phyloP scores from a whole-genome alignment of 2,329 filamentous ascomycete genomes.

The Pseudogymnoascus sp. region DNA sequence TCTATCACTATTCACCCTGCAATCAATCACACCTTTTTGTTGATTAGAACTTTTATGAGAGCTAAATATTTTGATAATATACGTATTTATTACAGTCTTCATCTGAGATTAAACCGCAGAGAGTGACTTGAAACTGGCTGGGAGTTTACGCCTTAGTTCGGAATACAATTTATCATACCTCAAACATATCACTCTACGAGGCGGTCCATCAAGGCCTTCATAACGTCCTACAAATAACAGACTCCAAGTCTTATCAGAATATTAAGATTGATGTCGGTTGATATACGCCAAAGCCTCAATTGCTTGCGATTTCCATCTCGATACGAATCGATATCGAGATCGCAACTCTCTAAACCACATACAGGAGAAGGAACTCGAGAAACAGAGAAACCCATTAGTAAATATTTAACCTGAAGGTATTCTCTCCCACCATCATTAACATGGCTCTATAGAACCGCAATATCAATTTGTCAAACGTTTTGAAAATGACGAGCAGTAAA shows the following conservation, averaged over 20 bases:
- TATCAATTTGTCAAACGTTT: conserved; percentile 20
- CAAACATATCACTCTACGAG: not conserved
- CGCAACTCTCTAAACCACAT: conserved; percentile 49
- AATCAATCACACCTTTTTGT: not conserved
- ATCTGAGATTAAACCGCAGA: not conserved
- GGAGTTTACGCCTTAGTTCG: not conserved
- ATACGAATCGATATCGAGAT: conserved; percentile 50
- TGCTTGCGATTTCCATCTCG: conserved; percentile 49
- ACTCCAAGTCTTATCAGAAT: not conserved
- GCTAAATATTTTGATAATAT: not conserved
- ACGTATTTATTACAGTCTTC: not conserved
- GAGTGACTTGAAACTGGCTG: not conserved
- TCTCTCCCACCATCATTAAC: conserved; percentile 11
- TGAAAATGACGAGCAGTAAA: conserved; percentile 8
- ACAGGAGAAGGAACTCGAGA: conserved; percentile 40
- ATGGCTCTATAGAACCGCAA: conserved; percentile 30
- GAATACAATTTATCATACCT: not conserved
- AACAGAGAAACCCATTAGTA: conserved; percentile 27
- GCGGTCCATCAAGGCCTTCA: not conserved
- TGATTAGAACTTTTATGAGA: too few species aligned
- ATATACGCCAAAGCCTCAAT: conserved; percentile 46
- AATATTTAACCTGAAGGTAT: conserved; percentile 13
- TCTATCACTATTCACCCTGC: not conserved
- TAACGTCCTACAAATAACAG: not conserved
- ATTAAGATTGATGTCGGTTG: conserved; percentile 51